phyloP scores from a whole-genome alignment of 495 filamentous ascomycete genomes.

The Tuber indicum region DNA sequence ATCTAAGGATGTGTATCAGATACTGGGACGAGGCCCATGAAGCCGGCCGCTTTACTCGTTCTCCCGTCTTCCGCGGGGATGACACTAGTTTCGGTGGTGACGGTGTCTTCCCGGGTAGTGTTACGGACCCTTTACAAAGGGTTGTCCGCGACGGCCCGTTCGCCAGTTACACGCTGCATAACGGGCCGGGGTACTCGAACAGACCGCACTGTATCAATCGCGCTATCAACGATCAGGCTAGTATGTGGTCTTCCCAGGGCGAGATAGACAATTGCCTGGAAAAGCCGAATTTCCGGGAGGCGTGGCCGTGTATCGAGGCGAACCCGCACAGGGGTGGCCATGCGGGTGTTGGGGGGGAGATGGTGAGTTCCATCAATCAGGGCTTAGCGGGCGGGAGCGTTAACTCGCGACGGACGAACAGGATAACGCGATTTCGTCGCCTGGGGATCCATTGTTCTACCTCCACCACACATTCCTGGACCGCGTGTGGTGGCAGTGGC shows the following conservation, averaged over 20 bases:
- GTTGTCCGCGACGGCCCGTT: conserved; percentile 49
- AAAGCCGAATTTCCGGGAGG: conserved; percentile 31
- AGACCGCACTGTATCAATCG: conserved; percentile 44
- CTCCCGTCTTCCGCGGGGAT: conserved; percentile 41
- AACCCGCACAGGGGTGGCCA: conserved; percentile 46
- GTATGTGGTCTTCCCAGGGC: conserved; percentile 17
- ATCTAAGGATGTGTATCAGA: conserved; percentile 20
- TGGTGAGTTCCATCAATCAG: conserved; percentile 11
- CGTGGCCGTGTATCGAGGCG: conserved; percentile 45
- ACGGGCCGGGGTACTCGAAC: conserved; percentile 37
- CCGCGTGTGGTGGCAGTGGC: conserved; percentile 50
- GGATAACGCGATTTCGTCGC: conserved; percentile 26
- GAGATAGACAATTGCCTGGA: conserved; percentile 43
- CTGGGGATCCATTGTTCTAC: conserved; percentile 49
- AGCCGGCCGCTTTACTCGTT: conserved; percentile 42
- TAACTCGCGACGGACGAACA: neutral
- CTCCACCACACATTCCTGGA: conserved; percentile 51
- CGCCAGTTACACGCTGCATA: conserved; percentile 37
- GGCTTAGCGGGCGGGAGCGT: too few relatives aligned
- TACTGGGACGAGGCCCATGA: conserved; percentile 50
- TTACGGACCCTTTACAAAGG: neutral
- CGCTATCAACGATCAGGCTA: conserved; percentile 39
- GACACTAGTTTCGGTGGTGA: conserved; percentile 47
- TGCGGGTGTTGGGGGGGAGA: conserved; percentile 43
- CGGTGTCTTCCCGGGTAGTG: conserved; percentile 30